A percentile compares a stretch with the other conserved stretches of the same genome.
Conservation (phyloP, 2,329 filamentous ascomycete genomes). For the Pseudogymnoascus sp. region DNA sequence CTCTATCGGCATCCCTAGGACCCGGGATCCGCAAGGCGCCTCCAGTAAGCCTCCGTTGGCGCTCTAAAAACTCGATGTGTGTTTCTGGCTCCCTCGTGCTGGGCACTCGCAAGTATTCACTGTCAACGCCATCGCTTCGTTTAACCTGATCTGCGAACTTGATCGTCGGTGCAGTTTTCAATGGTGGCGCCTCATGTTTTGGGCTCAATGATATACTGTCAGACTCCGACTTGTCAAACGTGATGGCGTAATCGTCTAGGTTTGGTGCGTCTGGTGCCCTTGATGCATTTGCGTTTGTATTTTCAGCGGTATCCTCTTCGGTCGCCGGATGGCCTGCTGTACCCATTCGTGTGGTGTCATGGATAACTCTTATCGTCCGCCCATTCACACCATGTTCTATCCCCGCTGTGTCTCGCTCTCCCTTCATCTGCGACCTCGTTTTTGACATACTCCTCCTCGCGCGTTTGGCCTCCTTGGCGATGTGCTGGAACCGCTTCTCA, state of each 20-base stretch:
- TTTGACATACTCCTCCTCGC: conserved; percentile 56
- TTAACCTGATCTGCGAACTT: conserved; percentile 63
- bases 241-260: conserved; percentile 2
- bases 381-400: conserved; percentile 55
- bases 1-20: conserved; percentile 81
- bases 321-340: background rate
- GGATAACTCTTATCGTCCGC: conserved; percentile 59
- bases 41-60: conserved; percentile 67
- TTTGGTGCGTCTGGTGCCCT: background rate
- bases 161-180: conserved; percentile 31
- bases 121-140: conserved; percentile 47
- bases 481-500: conserved; percentile 84
- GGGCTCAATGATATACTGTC: background rate
- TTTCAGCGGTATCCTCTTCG: background rate
- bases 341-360: conserved; percentile 37
- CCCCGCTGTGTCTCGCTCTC: conserved; percentile 33
- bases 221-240: conserved; percentile 6
- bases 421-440: conserved; percentile 39
- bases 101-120: conserved; percentile 45
- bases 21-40: conserved; percentile 82
- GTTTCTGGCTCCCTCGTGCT: conserved; percentile 56
- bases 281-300: background rate
- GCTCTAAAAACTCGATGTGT: conserved; percentile 81
- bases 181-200: background rate
- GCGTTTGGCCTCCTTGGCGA: conserved; percentile 65